Evolutionary conservation across 176 grass and related monocot genomes (phyloP), one percentile per base, ranked within the genome.

Genomic region (Triticum turgidum): DNA sequence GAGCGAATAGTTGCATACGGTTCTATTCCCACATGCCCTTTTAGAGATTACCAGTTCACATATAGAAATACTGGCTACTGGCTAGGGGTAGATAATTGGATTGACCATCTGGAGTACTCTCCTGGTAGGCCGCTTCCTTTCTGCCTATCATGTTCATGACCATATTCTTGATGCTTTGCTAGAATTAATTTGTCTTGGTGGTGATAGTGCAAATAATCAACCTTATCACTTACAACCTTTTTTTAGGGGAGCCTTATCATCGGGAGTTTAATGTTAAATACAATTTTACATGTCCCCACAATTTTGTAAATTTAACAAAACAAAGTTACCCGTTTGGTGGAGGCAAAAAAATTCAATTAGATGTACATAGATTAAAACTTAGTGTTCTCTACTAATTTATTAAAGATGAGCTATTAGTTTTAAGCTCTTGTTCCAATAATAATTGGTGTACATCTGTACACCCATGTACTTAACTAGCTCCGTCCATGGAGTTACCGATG

Each of bases 11-110:
- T 5, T 11, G 76, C 67, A 80, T 76, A 61, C 0, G 75, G 85
- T 84, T 87, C 75, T 75, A 68, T 79, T 79, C 73, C 22, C 56
- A 83, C 76, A 59, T 34, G 3, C 67, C 34, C 14, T 72, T 83
- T 67, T 59, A 63, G 59, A 61, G 67, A 79, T 87, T 58, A 21
- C 74, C 56, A 44, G 27, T 80, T 76, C 85, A 35, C 59, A 47
- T 83, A 73, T 45, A 83, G 14, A 67, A 66, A 73, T 74, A 61
- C 52, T 79, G 66, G 73, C 45, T 86, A 77, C 4, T 79, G 21
- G 73, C 56, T 80, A 59, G 22, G 73, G 41, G 9, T 14, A 21
- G 42, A 63, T 15, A 24, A 75, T n/a, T 84, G n/a, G 38, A 21
- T 66, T 62, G 39, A 81, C 44, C 65, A 34, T 56, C 65, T 56